Conservation (phyloP, 768 basidiomycete species). For the Rubroboletus satanas region DNA sequence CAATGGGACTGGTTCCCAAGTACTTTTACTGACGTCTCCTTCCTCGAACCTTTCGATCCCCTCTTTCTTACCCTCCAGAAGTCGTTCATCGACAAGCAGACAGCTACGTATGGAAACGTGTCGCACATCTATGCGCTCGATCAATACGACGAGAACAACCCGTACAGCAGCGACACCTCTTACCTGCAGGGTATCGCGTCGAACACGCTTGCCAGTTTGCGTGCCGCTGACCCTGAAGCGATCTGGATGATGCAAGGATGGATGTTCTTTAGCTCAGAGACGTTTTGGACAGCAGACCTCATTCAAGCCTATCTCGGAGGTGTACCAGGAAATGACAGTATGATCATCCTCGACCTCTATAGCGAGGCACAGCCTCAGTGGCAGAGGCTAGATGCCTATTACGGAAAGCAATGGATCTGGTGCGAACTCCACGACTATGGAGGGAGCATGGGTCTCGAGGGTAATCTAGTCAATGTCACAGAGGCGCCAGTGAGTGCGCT, state of each 20-base stretch:
- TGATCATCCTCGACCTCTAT: slow-evolving; percentile 42
- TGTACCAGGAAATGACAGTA: slow-evolving; percentile 33
- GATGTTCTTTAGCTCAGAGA: slow-evolving; percentile 35
- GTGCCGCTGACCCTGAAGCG: slow-evolving; percentile 38
- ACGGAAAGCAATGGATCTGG: slow-evolving; percentile 41
- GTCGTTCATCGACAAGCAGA: slow-evolving; percentile 38
- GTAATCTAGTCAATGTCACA: slow-evolving; percentile 36
- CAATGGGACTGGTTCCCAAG: slow-evolving; percentile 33
- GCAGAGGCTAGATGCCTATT: slow-evolving; percentile 38
- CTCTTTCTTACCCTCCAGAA: slow-evolving; percentile 36
- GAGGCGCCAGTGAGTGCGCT: slow-evolving; percentile 32
- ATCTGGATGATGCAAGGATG: slow-evolving; percentile 43
- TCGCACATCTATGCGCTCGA: slow-evolving; percentile 43
- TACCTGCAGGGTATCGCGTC: slow-evolving; percentile 35
- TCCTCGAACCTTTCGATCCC: slow-evolving; percentile 40
- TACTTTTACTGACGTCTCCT: slow-evolving; percentile 34
- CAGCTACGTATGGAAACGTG: slow-evolving; percentile 35
- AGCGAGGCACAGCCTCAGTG: slow-evolving; percentile 40
- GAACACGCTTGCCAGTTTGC: slow-evolving; percentile 35
- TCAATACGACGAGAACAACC: slow-evolving; percentile 42
- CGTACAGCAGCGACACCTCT: slow-evolving; percentile 30
- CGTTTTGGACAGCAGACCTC: slow-evolving; percentile 40
- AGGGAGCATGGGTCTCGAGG: slow-evolving; percentile 37
- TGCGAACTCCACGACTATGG: slow-evolving; percentile 40
- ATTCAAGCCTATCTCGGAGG: slow-evolving; percentile 39